Percentiles rank a stretch among this genome's conserved stretches.
Evolutionary conservation across 345 rosid genomes (phyloP).

Genomic region (Physaria fendleri): DNA sequence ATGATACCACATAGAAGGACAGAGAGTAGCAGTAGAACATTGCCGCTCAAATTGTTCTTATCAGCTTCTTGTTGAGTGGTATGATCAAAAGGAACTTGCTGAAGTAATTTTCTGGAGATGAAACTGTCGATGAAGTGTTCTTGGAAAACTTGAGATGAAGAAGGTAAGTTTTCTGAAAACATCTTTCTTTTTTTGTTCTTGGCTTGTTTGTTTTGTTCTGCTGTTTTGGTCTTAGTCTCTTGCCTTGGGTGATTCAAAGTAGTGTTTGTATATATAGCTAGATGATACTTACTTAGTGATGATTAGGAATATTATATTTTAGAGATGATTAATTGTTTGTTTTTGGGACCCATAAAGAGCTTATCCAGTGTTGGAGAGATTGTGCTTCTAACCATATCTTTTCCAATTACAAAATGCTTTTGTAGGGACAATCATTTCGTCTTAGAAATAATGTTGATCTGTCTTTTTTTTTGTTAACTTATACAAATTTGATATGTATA

Average conservation of each 20-base stretch:
- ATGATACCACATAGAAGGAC: constrained; percentile 48
- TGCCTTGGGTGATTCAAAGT: constrained; percentile 17
- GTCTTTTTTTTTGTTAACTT: not conserved
- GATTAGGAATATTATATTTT: constrained; percentile 3
- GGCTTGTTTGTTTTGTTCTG: too few relatives aligned
- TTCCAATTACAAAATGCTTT: constrained; percentile 17
- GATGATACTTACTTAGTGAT: constrained; percentile 19
- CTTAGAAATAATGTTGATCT: not conserved
- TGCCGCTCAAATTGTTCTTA: constrained; percentile 35
- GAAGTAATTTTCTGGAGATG: constrained; percentile 35
- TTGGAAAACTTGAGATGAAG: constrained; percentile 25
- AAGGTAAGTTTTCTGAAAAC: constrained; percentile 15
- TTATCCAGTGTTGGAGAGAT: constrained; percentile 24
- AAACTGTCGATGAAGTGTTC: constrained; percentile 19
- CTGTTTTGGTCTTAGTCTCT: constrained; percentile 16
- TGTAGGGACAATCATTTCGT: constrained; percentile 24
- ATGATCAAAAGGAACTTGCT: constrained; percentile 26
- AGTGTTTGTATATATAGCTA: constrained; percentile 19
- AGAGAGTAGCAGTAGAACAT: constrained; percentile 38
- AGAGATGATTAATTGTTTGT: constrained; percentile 13
- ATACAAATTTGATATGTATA: not conserved
- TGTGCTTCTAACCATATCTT: constrained; percentile 21
- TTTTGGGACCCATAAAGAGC: constrained; percentile 29
- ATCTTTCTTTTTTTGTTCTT: too few relatives aligned
- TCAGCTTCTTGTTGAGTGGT: constrained; percentile 12